Conservation (phyloP, 495 filamentous ascomycete genomes). For the Lasiosphaeriaceae sp. region DNA sequence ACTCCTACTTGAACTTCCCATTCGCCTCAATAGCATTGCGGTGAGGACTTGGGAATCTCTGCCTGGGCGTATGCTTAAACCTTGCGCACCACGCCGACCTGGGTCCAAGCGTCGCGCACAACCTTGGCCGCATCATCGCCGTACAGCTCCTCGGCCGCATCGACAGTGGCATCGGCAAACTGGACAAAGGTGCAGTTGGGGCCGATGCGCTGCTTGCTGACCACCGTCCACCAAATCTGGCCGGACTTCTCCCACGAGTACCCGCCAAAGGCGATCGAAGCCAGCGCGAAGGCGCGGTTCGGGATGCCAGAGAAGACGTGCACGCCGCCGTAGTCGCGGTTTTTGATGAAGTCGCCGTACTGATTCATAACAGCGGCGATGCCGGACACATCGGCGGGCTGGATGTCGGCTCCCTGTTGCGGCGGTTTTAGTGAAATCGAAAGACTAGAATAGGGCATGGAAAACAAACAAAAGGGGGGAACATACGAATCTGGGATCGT, state of each 20-base stretch:
- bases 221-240: slow-evolving; percentile 16
- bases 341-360: slow-evolving; percentile 45
- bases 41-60: no score
- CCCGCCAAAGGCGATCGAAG: slow-evolving; percentile 34
- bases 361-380: slow-evolving; percentile 13
- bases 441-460: not conserved
- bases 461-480: not conserved
- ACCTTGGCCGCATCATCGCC: slow-evolving; percentile 28
- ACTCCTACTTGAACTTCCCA: no score
- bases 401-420: slow-evolving; percentile 35
- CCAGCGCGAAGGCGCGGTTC: slow-evolving; percentile 45
- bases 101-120: slow-evolving; percentile 34
- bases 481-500: slow-evolving; percentile 38
- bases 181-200: slow-evolving; percentile 32
- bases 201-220: not conserved
- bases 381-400: slow-evolving; percentile 35
- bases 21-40: no score
- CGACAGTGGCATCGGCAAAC: slow-evolving; percentile 37
- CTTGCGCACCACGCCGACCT: slow-evolving; percentile 19
- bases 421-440: not conserved
- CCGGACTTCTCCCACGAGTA: slow-evolving; percentile 44
- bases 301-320: slow-evolving; percentile 7
- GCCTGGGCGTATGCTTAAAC: no score
- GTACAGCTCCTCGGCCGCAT: slow-evolving; percentile 32
- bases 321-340: slow-evolving; percentile 6